Evolutionary conservation across 2,329 filamentous ascomycete species (phyloP).

Genomic region (Elsinoe ampelina): DNA sequence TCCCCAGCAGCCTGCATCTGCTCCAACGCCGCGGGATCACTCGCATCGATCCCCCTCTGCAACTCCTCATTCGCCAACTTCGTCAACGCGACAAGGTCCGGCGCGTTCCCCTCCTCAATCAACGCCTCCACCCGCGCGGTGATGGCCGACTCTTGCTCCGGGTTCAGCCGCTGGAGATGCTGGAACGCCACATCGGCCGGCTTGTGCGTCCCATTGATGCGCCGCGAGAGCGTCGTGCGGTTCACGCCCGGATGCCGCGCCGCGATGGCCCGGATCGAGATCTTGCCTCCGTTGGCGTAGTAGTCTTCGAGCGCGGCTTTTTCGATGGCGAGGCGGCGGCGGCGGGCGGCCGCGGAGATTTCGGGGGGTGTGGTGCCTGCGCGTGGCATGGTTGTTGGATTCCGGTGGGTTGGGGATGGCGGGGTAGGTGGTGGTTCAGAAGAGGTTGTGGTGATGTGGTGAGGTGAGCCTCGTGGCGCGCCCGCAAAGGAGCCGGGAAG

Average conservation of each 20-base stretch:
- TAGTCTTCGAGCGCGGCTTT: conserved; percentile 9
- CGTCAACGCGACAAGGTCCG: not conserved
- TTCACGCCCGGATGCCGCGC: conserved; percentile 5
- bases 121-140: conserved; percentile 1
- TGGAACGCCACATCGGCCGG: not conserved
- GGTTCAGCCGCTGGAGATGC: conserved; percentile 4
- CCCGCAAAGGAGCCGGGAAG: not conserved
- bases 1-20: not conserved
- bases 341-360: not conserved
- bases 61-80: conserved; percentile 4
- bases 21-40: not conserved
- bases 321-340: not conserved
- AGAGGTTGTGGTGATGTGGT: conserved; percentile 9
- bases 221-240: conserved; percentile 3
- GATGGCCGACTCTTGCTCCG: conserved; percentile 3
- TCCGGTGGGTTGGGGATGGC: not conserved
- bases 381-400: not conserved
- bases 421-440: conserved; percentile 8
- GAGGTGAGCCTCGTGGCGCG: conserved; percentile 3
- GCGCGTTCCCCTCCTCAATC: conserved; percentile 1
- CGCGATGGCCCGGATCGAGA: conserved; percentile 6
- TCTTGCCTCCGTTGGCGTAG: conserved; percentile 2
- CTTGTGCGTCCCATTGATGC: conserved; percentile 8
- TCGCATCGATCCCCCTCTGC: conserved; percentile 5
- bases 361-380: conserved; percentile 8